Base-by-base conservation (phyloP, 2,329 filamentous ascomycete species). In the Amauroascus niger region DNA sequence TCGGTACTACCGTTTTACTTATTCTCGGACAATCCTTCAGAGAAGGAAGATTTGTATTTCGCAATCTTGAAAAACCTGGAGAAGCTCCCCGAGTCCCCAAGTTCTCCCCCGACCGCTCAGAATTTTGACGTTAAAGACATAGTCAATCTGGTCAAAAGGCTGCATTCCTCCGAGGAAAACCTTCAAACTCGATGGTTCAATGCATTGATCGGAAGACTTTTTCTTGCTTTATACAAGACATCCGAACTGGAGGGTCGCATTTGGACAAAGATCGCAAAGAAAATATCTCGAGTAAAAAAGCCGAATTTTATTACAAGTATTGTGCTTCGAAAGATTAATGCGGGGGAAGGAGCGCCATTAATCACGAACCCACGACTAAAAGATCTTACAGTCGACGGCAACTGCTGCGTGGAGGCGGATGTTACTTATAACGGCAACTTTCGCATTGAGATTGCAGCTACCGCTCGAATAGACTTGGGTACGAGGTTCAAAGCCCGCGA, bases 31-130 rank as follows among this genome's bases (percentile, higher is more conserved):
- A 95, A 94, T 64, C 88, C 88, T 67, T 95, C 90, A 0, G 88
- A 93, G 45, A 98, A 98, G 69, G 93, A 98, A 69, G 93, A 98
- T 67, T 97, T 98, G 70, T 98, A 98, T 68, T 91, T 95, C 69
- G 87, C 91, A 11, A 76, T 98, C 61, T 75, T 98, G 37, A 83
- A 84, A 62, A 94, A 90, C 59, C 87, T 95, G 65, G 84, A 89
- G 60, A 82, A 84, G 62, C 79, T 79, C 14, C 76, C 81, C 54
- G 76, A 77, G 37, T 72, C 74, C 1, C 74, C 75, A 20, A 74
- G 77, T 52, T 74, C 75, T 18, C 79, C 82, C 0, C 88, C 89
- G 0, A 77, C 77, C 51, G 85, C 87, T 8, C 79, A 87, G 58
- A 77, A 83, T 13, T 95, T 95, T 62, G 86, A 95, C 28, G 81